A percentile compares a stretch with the other conserved stretches of the same genome.
Evolutionary conservation across 331 rosid genomes (phyloP).

Genomic region (Ulmus americana): DNA sequence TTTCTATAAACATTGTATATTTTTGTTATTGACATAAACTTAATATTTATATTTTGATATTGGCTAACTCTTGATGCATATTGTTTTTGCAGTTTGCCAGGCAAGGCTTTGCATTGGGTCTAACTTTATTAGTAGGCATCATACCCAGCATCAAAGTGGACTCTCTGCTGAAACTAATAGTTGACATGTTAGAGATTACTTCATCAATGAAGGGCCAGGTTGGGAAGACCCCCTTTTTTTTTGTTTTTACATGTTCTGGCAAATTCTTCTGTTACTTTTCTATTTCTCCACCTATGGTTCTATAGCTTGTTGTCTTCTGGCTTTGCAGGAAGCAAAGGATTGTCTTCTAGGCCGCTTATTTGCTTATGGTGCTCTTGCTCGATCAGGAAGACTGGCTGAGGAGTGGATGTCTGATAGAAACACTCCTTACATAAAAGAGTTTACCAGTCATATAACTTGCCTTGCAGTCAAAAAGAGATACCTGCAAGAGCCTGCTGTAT

Average conservation of each 20-base stretch:
- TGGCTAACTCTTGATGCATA: constrained; percentile 13
- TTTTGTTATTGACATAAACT: neutral
- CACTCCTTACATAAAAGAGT: constrained; percentile 53
- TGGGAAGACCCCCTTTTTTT: constrained; percentile 8
- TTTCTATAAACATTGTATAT: no score
- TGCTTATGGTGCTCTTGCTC: constrained; percentile 82
- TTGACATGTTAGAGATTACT: constrained; percentile 68
- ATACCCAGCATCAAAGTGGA: constrained; percentile 51
- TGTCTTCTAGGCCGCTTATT: constrained; percentile 82
- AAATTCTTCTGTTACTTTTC: constrained; percentile 7
- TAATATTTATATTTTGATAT: neutral
- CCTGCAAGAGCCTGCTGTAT: constrained; percentile 86
- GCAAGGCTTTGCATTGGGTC: constrained; percentile 85
- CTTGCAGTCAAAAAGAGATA: constrained; percentile 77
- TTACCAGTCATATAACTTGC: constrained; percentile 43
- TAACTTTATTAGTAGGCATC: constrained; percentile 44
- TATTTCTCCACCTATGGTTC: constrained; percentile 8
- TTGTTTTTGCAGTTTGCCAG: constrained; percentile 82
- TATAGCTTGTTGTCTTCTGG: constrained; percentile 17
- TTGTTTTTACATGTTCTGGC: neutral
- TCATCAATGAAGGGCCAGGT: constrained; percentile 99
- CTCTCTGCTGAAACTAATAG: constrained; percentile 67
- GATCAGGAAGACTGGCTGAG: constrained; percentile 62
- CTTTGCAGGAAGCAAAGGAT: constrained; percentile 79
- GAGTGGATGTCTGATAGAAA: constrained; percentile 50